Evolutionary conservation across 768 basidiomycete species (phyloP), one percentile per base, ranked within the genome.

Genomic region (Calocybe cyanea): DNA sequence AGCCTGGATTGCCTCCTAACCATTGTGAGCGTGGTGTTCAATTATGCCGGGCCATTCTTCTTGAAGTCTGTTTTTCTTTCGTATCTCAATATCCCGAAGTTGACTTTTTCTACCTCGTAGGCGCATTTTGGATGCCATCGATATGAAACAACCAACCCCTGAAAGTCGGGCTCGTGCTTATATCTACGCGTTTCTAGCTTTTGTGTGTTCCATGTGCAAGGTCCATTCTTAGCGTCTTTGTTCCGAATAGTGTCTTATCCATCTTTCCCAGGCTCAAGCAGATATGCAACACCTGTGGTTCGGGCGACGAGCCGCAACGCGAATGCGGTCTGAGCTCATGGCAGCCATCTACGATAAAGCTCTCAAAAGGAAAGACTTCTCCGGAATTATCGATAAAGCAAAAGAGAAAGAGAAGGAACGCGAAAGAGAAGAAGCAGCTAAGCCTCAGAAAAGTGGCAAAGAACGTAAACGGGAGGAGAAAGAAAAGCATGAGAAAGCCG

Each of bases 271-370:
- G 74, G 76, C 78, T 0, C 70, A 87, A 65, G 70, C 81, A 1
- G 85, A 91, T 53, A 65, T 84, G 2, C 83, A 85, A 46, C 87
- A 88, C 58, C 70, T 90, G 11, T 92, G 88, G 87, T 81, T 77
- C 45, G 82, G 85, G 17, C 78, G 92, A 35, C 80, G 90, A n/a
- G 88, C 81, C 1, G 60, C 72, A 0, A 85, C 84, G 1, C 74
- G 87, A 18, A 80, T 90, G 3, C 81, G 87, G 7, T 75, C 77
- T 10, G 87, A 88, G 64, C 75, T 94, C 14, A 92, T 90, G 83
- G 82, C 87, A 0, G 66, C 83, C 2, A 88, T 95, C 42, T 95
- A 93, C 57, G 87, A 92, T 62, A 96, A 96, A 61, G 78, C 91
- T 1, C 65, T 95, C 28, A 86, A 85, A 61, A 70, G 92, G 23